Evolutionary conservation across 2,329 filamentous ascomycete genomes (phyloP), one percentile per base, ranked within the genome.

Genomic region (Fusarium albosuccineum): DNA sequence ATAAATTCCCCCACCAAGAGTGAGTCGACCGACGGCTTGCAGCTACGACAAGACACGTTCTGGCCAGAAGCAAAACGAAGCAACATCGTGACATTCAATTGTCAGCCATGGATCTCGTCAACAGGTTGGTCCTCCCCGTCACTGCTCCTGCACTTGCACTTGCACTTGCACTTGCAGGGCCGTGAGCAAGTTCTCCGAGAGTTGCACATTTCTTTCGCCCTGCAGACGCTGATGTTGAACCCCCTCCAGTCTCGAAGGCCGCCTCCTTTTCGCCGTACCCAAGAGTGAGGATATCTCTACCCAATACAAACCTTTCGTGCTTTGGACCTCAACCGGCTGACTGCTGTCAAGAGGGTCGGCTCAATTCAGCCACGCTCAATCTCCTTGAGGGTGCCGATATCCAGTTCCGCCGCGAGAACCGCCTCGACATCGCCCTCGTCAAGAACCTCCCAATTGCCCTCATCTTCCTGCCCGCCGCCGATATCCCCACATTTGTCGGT

Each of bases 401-500:
- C 74, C 94, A 99, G 80, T 99, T 99, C 84, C 91, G 92, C 78
- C 91, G 96, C 76, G 94, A 97, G 84, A 94, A 92, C 78, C 91
- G 96, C 61, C 92, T 98, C 74, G 96, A 99, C 79, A 97, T 99
- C 76, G 96, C 96, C 14, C 90, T 99, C 27, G 96, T 98, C 77
- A 97, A 97, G 85, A 99, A 99, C 82, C 89, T 96, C 29, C 93
- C 92, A 36, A 93, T 99, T 73, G 96, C 96, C 14, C 92, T 99
- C 63, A 90, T 99, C 76, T 99, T 99, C 85, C 91, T 99, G 27
- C 96, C 96, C 30, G 96, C 95, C 37, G 94, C 94, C 70, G 96
- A 99, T 78, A 99, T 99, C 76, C 96, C 96, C 6, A 97, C 94
- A 39, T 98, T 98, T 76, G 94, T 99, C 48, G 95, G 95, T 59